Base-by-base conservation (phyloP, 2,329 filamentous ascomycete genomes). In the Helotiales sp. region DNA sequence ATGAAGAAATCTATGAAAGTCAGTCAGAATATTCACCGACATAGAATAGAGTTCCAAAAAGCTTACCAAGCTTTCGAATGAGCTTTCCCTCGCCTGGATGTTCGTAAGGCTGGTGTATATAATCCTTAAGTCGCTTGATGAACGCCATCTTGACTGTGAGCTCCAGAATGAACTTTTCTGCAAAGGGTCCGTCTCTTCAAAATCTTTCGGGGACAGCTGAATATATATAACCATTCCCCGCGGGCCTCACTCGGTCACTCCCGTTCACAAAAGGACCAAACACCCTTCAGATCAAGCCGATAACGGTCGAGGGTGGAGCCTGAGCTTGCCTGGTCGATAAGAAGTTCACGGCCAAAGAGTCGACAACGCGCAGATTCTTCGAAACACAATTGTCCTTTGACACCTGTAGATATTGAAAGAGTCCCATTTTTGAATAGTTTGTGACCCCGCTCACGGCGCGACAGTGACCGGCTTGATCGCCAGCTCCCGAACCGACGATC, bases 1-100 rank as follows among this genome's bases (percentile, higher is more conserved):
- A 76, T 76, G 64, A 75, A 76, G 65, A 73, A 76, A 68, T 76
- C 75, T 73, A 65, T 55, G 10, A 24, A 45, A 15, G 22, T 55
- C 17, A 57, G 54, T 61, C 20, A 70, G 6, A 37, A n/a, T 22
- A 45, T 10, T 37, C 3, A 15, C 43, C 3, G 10, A 20, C 8
- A 43, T 3, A 17, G 15, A 2, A 7, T 6, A 5, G 24, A 60
- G 24, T 24, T 26, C 22, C 24, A 32, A 17, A 26, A 13, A 11
- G 61, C 69, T 60, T 58, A 74, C 72, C 73, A 40, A 75, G 50
- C 55, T 75, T 75, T 43, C 72, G 49, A 8, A 74, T 70, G 45
- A 75, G 65, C 59, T 70, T 74, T 30, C 67, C 69, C 52, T 74
- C 72, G 17, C 72, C 72, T n/a, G 70, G 71, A 28, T 72, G 71